phyloP scores from a whole-genome alignment of 1,284 basidiomycete species.

The Naganishia albida region DNA sequence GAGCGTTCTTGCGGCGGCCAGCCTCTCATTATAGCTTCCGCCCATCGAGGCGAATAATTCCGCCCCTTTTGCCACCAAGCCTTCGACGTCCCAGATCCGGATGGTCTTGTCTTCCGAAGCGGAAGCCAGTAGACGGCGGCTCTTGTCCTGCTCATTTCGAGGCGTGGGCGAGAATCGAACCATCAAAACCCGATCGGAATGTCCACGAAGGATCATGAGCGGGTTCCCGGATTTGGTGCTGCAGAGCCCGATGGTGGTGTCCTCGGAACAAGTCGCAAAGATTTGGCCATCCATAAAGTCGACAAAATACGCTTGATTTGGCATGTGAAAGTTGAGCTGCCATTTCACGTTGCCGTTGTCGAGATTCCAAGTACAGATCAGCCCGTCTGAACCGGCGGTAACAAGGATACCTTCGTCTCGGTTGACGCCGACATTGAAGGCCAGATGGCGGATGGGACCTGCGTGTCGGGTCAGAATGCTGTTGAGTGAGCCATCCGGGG shows the following conservation, averaged over 20 bases:
- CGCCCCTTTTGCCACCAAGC: constrained; percentile 26
- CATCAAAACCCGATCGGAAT: constrained; percentile 34
- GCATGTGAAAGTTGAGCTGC: constrained; percentile 30
- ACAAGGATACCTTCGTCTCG: constrained; percentile 32
- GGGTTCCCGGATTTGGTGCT: constrained; percentile 25
- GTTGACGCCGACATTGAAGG: constrained; percentile 32
- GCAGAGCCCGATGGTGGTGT: constrained; percentile 31
- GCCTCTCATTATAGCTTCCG: constrained; percentile 23
- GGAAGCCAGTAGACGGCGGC: constrained; percentile 48
- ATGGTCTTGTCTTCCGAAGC: constrained; percentile 79
- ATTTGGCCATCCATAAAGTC: constrained; percentile 34
- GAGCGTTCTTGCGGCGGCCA: constrained; percentile 13
- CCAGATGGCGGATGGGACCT: constrained; percentile 30
- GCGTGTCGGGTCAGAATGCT: constrained; percentile 32
- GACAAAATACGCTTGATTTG: constrained; percentile 32
- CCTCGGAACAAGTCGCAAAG: constrained; percentile 36
- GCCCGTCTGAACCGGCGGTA: constrained; percentile 32
- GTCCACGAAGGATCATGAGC: constrained; percentile 29
- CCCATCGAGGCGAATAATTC: constrained; percentile 26
- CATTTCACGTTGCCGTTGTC: constrained; percentile 28
- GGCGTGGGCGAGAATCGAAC: constrained; percentile 32
- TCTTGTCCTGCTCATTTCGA: constrained; percentile 21
- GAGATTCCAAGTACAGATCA: constrained; percentile 31
- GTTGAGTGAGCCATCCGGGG: constrained; percentile 33
- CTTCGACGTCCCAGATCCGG: constrained; percentile 74